These are phyloP conservation scores for Fagus crenata DNA, from an alignment of 306 rosid species.

Conservation along the genomic window DNA sequence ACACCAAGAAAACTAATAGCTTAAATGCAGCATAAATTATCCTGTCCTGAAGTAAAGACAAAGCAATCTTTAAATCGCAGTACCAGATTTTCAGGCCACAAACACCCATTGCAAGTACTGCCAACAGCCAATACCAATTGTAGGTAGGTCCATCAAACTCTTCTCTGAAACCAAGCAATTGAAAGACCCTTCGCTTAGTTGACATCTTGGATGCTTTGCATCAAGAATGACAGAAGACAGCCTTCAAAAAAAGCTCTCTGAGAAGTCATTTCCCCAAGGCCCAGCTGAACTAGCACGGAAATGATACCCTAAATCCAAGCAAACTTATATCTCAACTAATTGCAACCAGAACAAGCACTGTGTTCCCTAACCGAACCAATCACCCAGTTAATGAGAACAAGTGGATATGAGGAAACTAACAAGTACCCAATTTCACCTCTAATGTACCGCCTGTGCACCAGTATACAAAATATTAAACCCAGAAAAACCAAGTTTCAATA, in stretches of 20 bases:
- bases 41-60: neutral
- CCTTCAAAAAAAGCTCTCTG: slow-evolving; percentile 3
- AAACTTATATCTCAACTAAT: neutral
- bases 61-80: neutral
- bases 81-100: neutral
- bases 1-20: no score
- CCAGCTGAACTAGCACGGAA: neutral
- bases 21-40: neutral
- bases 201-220: neutral
- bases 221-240: slow-evolving; percentile 1
- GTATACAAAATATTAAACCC: no score
- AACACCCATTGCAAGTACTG: no score
- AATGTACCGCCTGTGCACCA: no score
- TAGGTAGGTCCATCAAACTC: no score
- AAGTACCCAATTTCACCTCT: no score
- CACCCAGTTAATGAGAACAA: no score
- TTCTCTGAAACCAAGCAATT: no score
- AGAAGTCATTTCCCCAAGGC: neutral
- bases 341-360: neutral
- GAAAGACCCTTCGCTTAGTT: neutral
- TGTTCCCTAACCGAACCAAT: no score
- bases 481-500: no score
- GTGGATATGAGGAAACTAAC: no score
- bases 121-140: no score
- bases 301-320: neutral